Conservation (phyloP, 805 yeast genomes). For the Debaryomyces prosopidis region DNA sequence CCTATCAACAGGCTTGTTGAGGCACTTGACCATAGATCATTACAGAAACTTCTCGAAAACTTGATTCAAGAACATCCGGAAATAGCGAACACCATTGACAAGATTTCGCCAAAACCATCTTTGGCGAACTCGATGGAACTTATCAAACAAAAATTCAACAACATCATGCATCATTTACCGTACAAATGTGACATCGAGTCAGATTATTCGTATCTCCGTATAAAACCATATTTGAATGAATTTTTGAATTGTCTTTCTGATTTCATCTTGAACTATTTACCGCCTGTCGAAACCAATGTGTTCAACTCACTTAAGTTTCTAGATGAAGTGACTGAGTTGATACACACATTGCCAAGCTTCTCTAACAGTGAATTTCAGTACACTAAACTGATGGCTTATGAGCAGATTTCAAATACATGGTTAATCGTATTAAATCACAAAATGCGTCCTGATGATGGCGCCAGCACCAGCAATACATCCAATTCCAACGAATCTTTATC, state of each 20-base stretch:
- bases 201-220: constrained; percentile 77
- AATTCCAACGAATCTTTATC: constrained; percentile 4
- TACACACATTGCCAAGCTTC: constrained; percentile 69
- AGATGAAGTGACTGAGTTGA: constrained; percentile 57
- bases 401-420: constrained; percentile 63
- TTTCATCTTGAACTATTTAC: constrained; percentile 68
- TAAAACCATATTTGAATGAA: constrained; percentile 65
- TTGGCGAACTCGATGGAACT: constrained; percentile 51
- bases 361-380: constrained; percentile 54
- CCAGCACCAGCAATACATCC: neutral
- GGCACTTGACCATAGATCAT: constrained; percentile 57
- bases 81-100: constrained; percentile 49
- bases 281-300: constrained; percentile 63
- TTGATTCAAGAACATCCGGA: constrained; percentile 66
- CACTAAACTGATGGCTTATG: constrained; percentile 55
- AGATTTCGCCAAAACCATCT: constrained; percentile 59
- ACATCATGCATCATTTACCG: constrained; percentile 57
- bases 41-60: constrained; percentile 52
- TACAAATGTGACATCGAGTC: constrained; percentile 71
- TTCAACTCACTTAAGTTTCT: constrained; percentile 60
- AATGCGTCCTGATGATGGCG: constrained; percentile 16
- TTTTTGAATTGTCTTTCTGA: constrained; percentile 73
- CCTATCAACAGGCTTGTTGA: constrained; percentile 69
- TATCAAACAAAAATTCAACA: constrained; percentile 46
- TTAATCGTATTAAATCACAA: constrained; percentile 39